Evolutionary conservation across 2,329 filamentous ascomycete species (phyloP), one percentile per base, ranked within the genome.

Genomic region (Pseudocercospora crystallina): DNA sequence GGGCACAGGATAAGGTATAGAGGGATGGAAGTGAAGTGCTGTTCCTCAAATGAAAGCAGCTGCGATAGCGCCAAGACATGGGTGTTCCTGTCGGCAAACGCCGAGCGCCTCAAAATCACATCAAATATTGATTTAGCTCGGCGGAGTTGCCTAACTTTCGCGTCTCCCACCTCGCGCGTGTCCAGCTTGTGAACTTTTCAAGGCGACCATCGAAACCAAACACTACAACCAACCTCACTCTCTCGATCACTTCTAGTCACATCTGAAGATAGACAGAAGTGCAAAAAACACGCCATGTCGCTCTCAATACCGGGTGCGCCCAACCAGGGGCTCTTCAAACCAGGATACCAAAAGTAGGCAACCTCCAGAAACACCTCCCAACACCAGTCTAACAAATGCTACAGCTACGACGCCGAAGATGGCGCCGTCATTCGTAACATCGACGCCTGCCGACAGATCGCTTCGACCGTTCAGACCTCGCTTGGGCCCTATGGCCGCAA

Each of bases 341-440:
- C 85, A 65, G 92, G 92, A 66, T 99, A 99, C 77, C 91, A 91
- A 74, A 95, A 88, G 91, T 96, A 82, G 70, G 82, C 75, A 45
- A 31, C 47, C 17, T 53, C 41, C 50, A 5, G n/a, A 15, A 13
- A 49, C 47, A 45, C 34, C 35, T 53, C 43, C 42, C 46, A 58
- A 45, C 55, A 58, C 50, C 51, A 59, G 58, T 64, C 62, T 63
- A 64, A 63, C 44, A 52, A 47, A 33, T 17, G 8, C 5, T 56
- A 61, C 69, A 97, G 95, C 81, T 96, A 99, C 78, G 92, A 97
- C 71, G 86, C 92, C 55, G 95, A 99, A 84, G 94, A 99, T 88
- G 94, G 94, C 71, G 95, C 94, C 62, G 91, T 99, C 62, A 81
- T 97, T 61, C 90, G 94, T 69, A 99, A 99, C 75, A 97, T 99